Evolutionary conservation across 768 basidiomycete genomes (phyloP), one percentile per base, ranked within the genome.

Genomic region (Mycena alexandri): DNA sequence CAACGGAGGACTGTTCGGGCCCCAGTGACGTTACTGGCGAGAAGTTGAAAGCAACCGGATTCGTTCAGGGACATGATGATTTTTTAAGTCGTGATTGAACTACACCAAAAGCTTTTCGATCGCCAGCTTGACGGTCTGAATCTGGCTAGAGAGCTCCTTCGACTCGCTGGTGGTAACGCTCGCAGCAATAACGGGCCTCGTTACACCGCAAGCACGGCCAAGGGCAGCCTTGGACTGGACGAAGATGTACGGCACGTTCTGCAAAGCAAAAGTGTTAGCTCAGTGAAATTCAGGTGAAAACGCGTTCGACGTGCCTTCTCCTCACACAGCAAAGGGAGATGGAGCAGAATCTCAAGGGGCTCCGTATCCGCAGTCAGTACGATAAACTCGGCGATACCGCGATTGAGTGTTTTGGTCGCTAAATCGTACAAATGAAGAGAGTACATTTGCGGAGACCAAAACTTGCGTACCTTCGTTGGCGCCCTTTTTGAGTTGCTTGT

Each of bases 401-500:
- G 94, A 80, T 98, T 98, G 70, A 98, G 88, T 21, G 96, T 98
- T 84, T 99, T 99, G 72, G 98, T 99, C 50, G 96, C 96, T 95
- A 74, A 38, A 38, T 38, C 54, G 16, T 22, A 38, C 19, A 16
- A 25, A 24, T 60, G 17, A 53, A 52, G 52, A 61, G 41, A 16
- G 24, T 59, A 33, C 14, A 29, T 29, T 17, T 3, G 29, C n/a
- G n/a, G 36, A 43, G 21, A 43, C 16, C n/a, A 3, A 13, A 17
- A 63, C n/a, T 19, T 17, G 75, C 85, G 41, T 54, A 93, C 94
- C 93, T 88, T 99, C 98, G 81, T 99, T 99, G 47, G 98, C 98
- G 68, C 98, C 97, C 84, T 98, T 98, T 84, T 98, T 99, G 53
- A 98, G 83, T 80, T 98, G 96, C 83, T 98, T 98, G 85, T 97